Conservation (phyloP, 2,329 filamentous ascomycete species). For the Neopestalotiopsis sp. region DNA sequence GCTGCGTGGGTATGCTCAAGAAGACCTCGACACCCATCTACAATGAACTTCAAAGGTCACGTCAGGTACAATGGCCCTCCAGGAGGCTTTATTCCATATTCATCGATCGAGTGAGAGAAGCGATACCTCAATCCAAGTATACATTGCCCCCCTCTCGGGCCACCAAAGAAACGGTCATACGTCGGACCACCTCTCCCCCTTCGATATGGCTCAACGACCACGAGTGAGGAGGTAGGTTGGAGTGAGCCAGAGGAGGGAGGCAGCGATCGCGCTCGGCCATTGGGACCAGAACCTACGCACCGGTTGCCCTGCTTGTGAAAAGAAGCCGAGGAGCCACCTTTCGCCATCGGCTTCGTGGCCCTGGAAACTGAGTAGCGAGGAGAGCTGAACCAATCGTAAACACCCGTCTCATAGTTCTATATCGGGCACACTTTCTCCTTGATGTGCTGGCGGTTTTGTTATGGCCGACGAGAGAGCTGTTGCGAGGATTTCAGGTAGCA, state of each 20-base stretch:
- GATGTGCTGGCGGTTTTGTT: background rate
- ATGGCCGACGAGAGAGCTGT: background rate
- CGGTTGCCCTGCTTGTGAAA: background rate
- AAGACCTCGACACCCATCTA: too few species aligned
- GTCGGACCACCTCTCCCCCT: background rate
- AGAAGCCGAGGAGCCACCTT: background rate
- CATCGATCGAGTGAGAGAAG: background rate
- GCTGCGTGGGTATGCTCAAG: too few species aligned
- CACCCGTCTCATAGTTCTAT: background rate
- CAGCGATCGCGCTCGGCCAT: background rate
- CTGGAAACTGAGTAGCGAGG: background rate
- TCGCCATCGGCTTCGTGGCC: background rate
- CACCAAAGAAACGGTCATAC: background rate
- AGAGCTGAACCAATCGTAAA: background rate
- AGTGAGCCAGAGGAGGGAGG: background rate
- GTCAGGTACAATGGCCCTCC: too few species aligned
- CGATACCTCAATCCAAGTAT: background rate
- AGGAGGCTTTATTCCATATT: too few species aligned
- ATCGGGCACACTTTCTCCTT: background rate
- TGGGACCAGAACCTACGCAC: background rate
- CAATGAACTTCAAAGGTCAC: too few species aligned
- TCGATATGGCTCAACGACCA: background rate
- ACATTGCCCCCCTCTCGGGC: background rate
- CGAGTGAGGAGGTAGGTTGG: background rate
- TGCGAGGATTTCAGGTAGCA: background rate